A percentile compares a stretch with the other conserved stretches of the same genome.
Conservation (phyloP, 2,329 filamentous ascomycete genomes). For the Tolypocladium pustulatum region DNA sequence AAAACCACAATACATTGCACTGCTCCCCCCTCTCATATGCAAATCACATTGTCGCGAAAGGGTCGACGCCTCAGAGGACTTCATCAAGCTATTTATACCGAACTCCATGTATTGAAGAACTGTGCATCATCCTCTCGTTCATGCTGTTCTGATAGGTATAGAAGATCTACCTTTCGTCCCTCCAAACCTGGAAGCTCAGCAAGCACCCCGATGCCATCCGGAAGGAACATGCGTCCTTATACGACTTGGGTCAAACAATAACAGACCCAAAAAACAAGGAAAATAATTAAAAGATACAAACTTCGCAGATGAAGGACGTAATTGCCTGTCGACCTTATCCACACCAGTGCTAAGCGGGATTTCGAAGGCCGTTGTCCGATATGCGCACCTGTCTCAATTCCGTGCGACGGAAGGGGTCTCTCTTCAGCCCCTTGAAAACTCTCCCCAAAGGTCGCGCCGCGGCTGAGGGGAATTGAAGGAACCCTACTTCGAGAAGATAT, state of each 20-base stretch:
- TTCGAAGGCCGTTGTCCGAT: background rate
- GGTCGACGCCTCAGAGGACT: background rate
- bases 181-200: background rate
- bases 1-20: background rate
- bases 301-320: too few species aligned
- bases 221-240: background rate
- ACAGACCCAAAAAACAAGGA: background rate
- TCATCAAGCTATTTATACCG: background rate
- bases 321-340: too few species aligned
- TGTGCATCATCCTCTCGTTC: too few species aligned
- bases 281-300: background rate
- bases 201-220: background rate
- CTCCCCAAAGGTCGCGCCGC: background rate
- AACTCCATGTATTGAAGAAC: background rate
- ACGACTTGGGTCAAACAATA: too few species aligned
- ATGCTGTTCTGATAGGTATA: too few species aligned
- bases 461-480: slow-evolving; percentile 25
- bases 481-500: slow-evolving; percentile 6
- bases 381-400: background rate
- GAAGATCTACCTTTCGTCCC: background rate
- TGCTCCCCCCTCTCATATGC: background rate
- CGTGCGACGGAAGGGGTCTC: background rate
- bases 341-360: background rate
- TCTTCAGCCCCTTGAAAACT: background rate
- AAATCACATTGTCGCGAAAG: background rate